These are phyloP conservation scores for Naganishia liquefaciens DNA, from an alignment of 1,284 basidiomycete species.

Conservation along the genomic window DNA sequence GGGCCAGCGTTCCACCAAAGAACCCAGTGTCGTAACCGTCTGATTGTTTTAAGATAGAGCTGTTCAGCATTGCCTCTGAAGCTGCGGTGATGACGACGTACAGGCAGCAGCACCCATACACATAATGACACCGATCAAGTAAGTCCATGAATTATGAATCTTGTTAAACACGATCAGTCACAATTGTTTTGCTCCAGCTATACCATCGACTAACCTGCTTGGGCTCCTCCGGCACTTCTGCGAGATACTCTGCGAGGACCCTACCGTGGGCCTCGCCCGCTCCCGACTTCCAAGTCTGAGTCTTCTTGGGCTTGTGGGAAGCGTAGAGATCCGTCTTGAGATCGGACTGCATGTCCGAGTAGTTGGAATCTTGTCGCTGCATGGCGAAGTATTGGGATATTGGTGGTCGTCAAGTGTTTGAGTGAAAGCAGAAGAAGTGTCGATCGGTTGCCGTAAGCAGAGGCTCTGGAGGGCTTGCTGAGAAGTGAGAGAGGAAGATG, in stretches of 20 bases:
- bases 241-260: slow-evolving; percentile 29
- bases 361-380: slow-evolving; percentile 33
- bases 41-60: neutral
- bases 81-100: neutral
- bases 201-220: neutral
- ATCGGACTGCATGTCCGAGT: slow-evolving; percentile 32
- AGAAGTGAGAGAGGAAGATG: slow-evolving; percentile 7
- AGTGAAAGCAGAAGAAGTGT: neutral
- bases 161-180: neutral
- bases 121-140: slow-evolving; percentile 33
- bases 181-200: neutral
- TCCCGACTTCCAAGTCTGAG: slow-evolving; percentile 20
- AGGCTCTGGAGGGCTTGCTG: too few relatives aligned
- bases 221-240: slow-evolving; percentile 21
- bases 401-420: neutral
- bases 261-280: slow-evolving; percentile 27
- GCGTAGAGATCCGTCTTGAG: slow-evolving; percentile 26
- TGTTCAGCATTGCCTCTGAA: neutral
- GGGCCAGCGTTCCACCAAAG: slow-evolving; percentile 67
- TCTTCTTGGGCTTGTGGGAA: slow-evolving; percentile 6
- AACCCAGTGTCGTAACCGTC: slow-evolving; percentile 53
- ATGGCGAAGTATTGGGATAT: slow-evolving; percentile 6
- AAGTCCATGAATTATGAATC: slow-evolving; percentile 31
- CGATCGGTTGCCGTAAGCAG: neutral
- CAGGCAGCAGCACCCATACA: slow-evolving; percentile 34